phyloP scores from a whole-genome alignment of 139 green algal genomes.

The Haematococcus lacustris region DNA sequence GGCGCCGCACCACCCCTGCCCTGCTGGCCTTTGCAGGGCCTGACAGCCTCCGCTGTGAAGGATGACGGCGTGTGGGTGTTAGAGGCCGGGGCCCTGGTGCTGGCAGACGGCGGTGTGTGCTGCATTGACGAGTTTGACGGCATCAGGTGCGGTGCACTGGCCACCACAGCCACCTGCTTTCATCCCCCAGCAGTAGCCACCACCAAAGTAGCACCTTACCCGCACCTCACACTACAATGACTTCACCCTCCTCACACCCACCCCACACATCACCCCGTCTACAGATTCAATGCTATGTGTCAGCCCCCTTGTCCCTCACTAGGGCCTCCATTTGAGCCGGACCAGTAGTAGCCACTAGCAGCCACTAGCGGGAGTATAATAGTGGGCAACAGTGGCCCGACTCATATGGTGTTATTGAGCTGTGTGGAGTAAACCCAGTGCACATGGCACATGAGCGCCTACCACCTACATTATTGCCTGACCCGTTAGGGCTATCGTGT shows the following conservation, averaged over 20 bases:
- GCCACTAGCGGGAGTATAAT: too few species aligned
- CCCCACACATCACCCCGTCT: background rate
- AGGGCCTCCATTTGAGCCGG: background rate
- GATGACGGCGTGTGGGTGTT: constrained; percentile 73
- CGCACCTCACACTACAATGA: background rate
- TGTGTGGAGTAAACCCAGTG: too few species aligned
- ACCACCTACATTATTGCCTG: too few species aligned
- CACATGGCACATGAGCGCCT: too few species aligned
- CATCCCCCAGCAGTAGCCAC: too few species aligned
- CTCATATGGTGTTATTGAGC: too few species aligned
- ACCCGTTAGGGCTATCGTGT: too few species aligned
- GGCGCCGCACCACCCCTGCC: too few species aligned
- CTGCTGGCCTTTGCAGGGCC: constrained; percentile 29
- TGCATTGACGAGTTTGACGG: constrained; percentile 88
- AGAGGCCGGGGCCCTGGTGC: constrained; percentile 76
- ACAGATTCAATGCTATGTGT: background rate
- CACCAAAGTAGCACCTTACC: too few species aligned
- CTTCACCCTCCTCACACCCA: too few species aligned
- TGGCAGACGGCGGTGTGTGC: constrained; percentile 85
- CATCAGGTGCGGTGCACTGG: constrained; percentile 24
- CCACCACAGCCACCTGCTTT: background rate
- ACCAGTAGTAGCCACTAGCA: too few species aligned
- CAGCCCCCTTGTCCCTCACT: background rate
- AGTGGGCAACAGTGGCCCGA: too few species aligned
- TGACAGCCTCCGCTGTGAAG: constrained; percentile 77